Evolutionary conservation across 768 basidiomycete species (phyloP), one percentile per base, ranked within the genome.

Genomic region (Dendrothele bispora): DNA sequence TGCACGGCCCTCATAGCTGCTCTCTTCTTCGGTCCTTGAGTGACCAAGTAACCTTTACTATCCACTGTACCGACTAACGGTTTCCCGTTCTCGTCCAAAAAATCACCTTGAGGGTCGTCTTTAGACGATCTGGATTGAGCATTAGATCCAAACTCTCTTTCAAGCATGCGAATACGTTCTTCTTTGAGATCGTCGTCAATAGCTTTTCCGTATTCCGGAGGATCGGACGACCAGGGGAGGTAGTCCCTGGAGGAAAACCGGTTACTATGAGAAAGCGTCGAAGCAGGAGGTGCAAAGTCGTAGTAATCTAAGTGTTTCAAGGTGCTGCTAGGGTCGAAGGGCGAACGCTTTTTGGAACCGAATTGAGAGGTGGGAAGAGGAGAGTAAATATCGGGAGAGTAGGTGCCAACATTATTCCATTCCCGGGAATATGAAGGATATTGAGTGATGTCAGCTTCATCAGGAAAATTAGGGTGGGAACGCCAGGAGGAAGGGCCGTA

Each of bases 101-200:
- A 64, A 21, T 63, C 61, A n/a, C n/a, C n/a, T n/a, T n/a, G n/a
- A n/a, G n/a, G n/a, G 10, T 62, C 61, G 21, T 57, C 58, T 21
- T 50, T 45, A 24, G 52, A 48, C 17, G 46, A 37, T 51, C 67
- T 56, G 24, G 56, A 46, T 52, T 70, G 56, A 18, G 59, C 52
- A 39, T 73, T 70, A n/a, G 65, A 61, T 3, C 79, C 78, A 59
- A 87, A 88, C 52, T 86, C 84, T 15, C 75, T 75, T 58, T 86
- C 80, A 8, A 88, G 72, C 83, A 86, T 86, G 5, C 83, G 77
- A 55, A 86, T 71, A 15, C 85, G 74, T 55, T 86, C 84, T 61
- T 83, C 81, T 60, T 84, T 87, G 25, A 79, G 65, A n/a, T 71
- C 62, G 2, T 74, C 62, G 47, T 80, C 73, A 4, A 84, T 55